Conservation (phyloP, 805 yeast genomes). For the Komagataella pseudopastoris region DNA sequence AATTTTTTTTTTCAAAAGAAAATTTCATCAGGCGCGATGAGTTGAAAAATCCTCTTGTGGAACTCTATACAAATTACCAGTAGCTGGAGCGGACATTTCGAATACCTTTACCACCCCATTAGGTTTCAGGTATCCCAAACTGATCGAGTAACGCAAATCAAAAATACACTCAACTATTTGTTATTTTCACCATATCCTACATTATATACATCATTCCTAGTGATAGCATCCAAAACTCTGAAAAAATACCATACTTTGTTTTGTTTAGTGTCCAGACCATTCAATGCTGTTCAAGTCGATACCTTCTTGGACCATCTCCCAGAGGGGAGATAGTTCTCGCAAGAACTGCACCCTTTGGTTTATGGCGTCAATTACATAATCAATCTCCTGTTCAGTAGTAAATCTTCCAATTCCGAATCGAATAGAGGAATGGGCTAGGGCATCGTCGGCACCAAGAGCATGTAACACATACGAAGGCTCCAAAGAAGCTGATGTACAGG, state of each 20-base stretch:
- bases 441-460: conserved; percentile 96
- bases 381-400: conserved; percentile 92
- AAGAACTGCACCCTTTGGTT: conserved; percentile 80
- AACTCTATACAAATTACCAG: no score
- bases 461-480: conserved; percentile 96
- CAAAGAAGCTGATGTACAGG: conserved; percentile 96
- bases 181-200: neutral
- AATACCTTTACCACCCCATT: neutral
- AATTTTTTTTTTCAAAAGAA: conserved; percentile 26
- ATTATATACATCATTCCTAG: neutral
- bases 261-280: conserved; percentile 87
- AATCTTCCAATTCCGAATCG: conserved; percentile 96
- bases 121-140: neutral
- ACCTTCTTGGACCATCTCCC: conserved; percentile 99
- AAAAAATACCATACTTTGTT: neutral
- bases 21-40: neutral
- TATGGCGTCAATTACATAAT: conserved; percentile 83
- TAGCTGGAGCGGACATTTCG: neutral
- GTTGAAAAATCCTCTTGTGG: neutral
- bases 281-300: conserved; percentile 87
- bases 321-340: conserved; percentile 85
- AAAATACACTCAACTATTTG: neutral
- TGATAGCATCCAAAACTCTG: neutral
- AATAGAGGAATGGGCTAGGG: conserved; percentile 95
- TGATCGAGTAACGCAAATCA: neutral